phyloP scores from a whole-genome alignment of 2,329 filamentous ascomycete species.

The Dichotomopilus funicola region DNA sequence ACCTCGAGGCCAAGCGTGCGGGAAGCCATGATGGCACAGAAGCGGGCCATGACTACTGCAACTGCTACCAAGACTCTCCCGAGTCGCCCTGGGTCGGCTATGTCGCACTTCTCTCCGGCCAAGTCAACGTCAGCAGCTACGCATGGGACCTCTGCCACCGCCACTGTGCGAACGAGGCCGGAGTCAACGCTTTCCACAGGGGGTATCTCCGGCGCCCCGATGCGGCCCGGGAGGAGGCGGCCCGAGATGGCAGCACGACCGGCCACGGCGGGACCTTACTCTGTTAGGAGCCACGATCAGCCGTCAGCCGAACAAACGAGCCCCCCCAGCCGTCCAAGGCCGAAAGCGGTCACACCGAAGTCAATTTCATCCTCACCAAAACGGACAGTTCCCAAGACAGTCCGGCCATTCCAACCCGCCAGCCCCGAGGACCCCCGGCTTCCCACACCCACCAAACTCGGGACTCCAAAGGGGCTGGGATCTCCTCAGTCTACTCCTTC shows the following conservation, averaged over 20 bases:
- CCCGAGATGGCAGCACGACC: slow-evolving; percentile 54
- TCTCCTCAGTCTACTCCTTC: slow-evolving; percentile 36
- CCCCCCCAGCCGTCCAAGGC: slow-evolving; percentile 38
- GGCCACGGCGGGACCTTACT: slow-evolving; percentile 60
- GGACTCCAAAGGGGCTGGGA: slow-evolving; percentile 29
- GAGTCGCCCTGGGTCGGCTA: slow-evolving; percentile 54
- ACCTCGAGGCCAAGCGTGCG: slow-evolving; percentile 61
- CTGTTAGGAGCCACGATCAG: slow-evolving; percentile 48
- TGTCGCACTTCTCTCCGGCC: slow-evolving; percentile 54
- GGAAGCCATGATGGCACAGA: slow-evolving; percentile 79
- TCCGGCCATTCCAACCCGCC: slow-evolving; percentile 40
- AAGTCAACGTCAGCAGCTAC: slow-evolving; percentile 37
- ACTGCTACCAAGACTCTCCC: slow-evolving; percentile 49
- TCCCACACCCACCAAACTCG: slow-evolving; percentile 38
- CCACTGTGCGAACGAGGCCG: slow-evolving; percentile 34
- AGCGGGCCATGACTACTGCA: slow-evolving; percentile 51
- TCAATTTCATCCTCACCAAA: slow-evolving; percentile 48
- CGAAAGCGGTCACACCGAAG: slow-evolving; percentile 45
- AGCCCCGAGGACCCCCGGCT: slow-evolving; percentile 47
- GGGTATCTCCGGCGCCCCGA: slow-evolving; percentile 57
- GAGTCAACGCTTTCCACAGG: slow-evolving; percentile 44
- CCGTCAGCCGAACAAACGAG: slow-evolving; percentile 38
- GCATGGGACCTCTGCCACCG: slow-evolving; percentile 29
- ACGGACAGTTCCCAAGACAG: slow-evolving; percentile 40
- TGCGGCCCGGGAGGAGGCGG: slow-evolving; percentile 52